phyloP scores from a whole-genome alignment of 78 protist species.

The Corallochytrium limacisporum region DNA sequence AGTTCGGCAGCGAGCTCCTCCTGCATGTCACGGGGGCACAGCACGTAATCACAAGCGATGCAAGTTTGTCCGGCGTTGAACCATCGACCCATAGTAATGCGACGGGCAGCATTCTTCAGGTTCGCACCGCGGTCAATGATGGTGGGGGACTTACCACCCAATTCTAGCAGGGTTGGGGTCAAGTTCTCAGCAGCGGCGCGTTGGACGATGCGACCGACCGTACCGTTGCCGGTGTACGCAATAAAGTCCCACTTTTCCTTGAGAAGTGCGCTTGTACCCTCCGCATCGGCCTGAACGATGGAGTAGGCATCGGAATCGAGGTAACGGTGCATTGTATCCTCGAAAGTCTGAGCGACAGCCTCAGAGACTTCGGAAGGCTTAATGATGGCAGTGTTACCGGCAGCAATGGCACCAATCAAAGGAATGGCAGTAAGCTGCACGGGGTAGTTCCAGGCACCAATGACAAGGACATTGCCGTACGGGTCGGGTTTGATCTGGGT shows the following conservation, averaged over 20 bases:
- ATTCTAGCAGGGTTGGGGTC: slow-evolving; percentile 55
- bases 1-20: not conserved
- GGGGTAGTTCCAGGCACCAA: slow-evolving; percentile 86
- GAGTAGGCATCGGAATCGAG: not conserved
- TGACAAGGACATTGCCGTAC: slow-evolving; percentile 69
- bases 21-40: not conserved
- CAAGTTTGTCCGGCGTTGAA: slow-evolving; percentile 60
- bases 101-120: not conserved
- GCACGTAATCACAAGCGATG: slow-evolving; percentile 61
- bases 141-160: slow-evolving; percentile 56
- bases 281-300: slow-evolving; percentile 31
- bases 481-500: slow-evolving; percentile 51
- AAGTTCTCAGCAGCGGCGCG: slow-evolving; percentile 41
- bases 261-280: slow-evolving; percentile 19
- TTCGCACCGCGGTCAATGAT: not conserved
- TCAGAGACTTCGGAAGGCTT: slow-evolving; percentile 35
- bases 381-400: slow-evolving; percentile 52
- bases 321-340: slow-evolving; percentile 4
- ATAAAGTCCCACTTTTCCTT: slow-evolving; percentile 26
- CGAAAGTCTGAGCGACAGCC: not conserved
- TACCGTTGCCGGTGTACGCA: slow-evolving; percentile 51
- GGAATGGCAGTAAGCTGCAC: not conserved
- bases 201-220: slow-evolving; percentile 27
- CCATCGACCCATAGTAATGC: not conserved
- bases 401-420: slow-evolving; percentile 76